phyloP scores from a whole-genome alignment of 2,329 filamentous ascomycete genomes.

The Aspergillus sp. region DNA sequence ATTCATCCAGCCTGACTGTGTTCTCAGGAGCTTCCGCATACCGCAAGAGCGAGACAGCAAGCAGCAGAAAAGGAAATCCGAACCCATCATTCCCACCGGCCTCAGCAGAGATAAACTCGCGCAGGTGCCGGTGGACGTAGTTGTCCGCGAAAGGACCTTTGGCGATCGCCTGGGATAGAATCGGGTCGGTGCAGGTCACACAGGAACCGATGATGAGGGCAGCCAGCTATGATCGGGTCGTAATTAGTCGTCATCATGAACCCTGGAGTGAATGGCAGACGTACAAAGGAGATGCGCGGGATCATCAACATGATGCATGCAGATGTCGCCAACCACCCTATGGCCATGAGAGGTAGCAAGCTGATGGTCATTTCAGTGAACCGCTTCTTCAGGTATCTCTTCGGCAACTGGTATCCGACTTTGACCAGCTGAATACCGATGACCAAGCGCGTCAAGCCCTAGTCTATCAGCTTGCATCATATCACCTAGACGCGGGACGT shows the following conservation, averaged over 20 bases:
- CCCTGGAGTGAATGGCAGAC: background rate
- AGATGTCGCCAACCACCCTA: conserved; percentile 55
- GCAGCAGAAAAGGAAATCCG: conserved; percentile 54
- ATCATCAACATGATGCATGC: conserved; percentile 49
- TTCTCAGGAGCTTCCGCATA: conserved; percentile 38
- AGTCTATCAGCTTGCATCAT: too few relatives aligned
- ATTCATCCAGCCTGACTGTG: conserved; percentile 9
- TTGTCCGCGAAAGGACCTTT: conserved; percentile 57
- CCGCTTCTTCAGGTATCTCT: conserved; percentile 44
- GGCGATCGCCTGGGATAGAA: conserved; percentile 55
- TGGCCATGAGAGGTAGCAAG: conserved; percentile 52
- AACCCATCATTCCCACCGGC: conserved; percentile 57
- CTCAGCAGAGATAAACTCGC: conserved; percentile 56
- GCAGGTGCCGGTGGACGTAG: conserved; percentile 49
- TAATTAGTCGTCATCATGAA: background rate
- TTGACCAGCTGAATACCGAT: conserved; percentile 58
- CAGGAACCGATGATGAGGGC: conserved; percentile 53
- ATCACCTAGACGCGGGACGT: too few relatives aligned
- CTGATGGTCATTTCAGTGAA: conserved; percentile 49
- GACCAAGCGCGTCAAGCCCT: conserved; percentile 50
- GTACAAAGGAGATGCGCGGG: conserved; percentile 45
- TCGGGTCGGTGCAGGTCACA: conserved; percentile 54
- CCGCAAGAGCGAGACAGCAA: conserved; percentile 50
- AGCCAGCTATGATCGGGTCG: conserved; percentile 33
- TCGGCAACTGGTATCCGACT: conserved; percentile 54